These are phyloP conservation scores for Aspergillus panamensis DNA, from an alignment of 495 filamentous ascomycete genomes.

Conservation along the genomic window DNA sequence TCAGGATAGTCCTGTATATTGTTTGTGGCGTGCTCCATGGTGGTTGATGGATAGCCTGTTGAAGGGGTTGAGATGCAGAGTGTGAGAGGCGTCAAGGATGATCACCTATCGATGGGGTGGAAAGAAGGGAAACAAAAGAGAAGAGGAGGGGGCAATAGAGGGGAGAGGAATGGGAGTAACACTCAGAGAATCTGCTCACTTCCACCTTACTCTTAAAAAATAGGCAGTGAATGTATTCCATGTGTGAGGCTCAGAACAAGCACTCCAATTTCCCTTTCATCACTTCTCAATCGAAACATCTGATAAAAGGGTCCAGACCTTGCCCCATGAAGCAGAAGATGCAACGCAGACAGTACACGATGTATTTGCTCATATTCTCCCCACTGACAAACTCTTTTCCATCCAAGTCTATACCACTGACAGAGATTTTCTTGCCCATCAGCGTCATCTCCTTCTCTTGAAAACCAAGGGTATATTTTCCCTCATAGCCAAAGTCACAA, in stretches of 20 bases:
- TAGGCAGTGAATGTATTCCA: not conserved
- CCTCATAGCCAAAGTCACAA: slow-evolving; percentile 41
- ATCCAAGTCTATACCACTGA: not conserved
- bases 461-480: slow-evolving; percentile 19
- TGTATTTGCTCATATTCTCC: not conserved
- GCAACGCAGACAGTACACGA: no score
- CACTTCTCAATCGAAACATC: no score
- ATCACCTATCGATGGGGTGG: not conserved
- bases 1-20: slow-evolving; percentile 26
- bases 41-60: not conserved
- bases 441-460: slow-evolving; percentile 4
- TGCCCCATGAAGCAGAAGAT: not conserved
- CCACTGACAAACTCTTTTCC: not conserved
- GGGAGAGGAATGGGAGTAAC: not conserved
- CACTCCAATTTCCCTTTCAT: not conserved
- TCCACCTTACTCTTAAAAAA: not conserved
- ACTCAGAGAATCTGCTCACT: not conserved
- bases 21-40: slow-evolving; percentile 4
- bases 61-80: no score
- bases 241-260: not conserved
- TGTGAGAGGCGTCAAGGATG: not conserved
- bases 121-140: not conserved
- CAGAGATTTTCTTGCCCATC: not conserved
- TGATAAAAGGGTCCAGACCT: not conserved
- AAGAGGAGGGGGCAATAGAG: not conserved